These are phyloP conservation scores for Arthrinium puccinioides DNA, from an alignment of 2,329 filamentous ascomycete species.

Conservation along the genomic window DNA sequence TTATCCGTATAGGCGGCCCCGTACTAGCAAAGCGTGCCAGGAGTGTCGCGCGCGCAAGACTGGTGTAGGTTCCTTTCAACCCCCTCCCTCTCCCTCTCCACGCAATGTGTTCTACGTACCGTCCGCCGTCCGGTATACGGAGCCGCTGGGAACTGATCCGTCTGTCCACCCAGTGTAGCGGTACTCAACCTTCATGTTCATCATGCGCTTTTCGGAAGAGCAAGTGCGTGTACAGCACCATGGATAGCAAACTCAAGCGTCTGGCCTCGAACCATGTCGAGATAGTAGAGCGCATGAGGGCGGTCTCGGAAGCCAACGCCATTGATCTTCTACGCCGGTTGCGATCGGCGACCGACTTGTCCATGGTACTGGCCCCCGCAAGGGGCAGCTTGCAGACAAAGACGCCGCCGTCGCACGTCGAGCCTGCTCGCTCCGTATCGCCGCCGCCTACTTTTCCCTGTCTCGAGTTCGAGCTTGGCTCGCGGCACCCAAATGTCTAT, in stretches of 20 bases:
- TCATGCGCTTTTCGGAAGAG: neutral
- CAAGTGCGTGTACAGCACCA: neutral
- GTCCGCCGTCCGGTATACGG: no score
- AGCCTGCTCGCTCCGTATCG: neutral
- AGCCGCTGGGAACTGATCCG: no score
- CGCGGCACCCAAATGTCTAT: constrained; percentile 1
- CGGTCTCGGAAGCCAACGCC: neutral
- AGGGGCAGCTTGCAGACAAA: neutral
- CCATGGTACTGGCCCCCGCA: neutral
- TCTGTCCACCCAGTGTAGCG: no score
- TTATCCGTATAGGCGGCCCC: no score
- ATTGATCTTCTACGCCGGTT: neutral
- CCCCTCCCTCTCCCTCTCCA: no score
- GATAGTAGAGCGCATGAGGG: neutral
- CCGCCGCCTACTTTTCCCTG: neutral
- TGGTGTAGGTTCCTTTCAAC: no score
- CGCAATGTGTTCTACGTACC: no score
- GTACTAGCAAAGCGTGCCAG: neutral
- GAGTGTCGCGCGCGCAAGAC: neutral
- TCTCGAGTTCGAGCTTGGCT: neutral
- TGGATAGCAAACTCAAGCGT: neutral
- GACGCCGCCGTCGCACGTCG: neutral
- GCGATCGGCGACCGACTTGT: neutral
- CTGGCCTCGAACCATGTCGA: neutral
- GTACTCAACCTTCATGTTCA: neutral